phyloP scores from a whole-genome alignment of 805 yeast species.

The Saturnispora bothae region DNA sequence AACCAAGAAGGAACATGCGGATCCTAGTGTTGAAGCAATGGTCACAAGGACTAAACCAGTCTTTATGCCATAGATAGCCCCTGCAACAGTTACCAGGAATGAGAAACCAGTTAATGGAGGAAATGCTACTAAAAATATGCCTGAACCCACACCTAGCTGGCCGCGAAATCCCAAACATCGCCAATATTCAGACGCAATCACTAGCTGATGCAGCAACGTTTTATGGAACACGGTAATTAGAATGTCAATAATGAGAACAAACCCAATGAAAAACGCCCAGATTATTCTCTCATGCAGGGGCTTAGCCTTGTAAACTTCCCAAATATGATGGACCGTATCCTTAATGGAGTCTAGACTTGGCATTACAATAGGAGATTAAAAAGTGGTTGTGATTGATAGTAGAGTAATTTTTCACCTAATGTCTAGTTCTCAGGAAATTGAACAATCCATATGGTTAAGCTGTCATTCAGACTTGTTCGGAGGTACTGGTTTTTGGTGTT shows the following conservation, averaged over 20 bases:
- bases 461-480: not conserved
- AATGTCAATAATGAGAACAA: not conserved
- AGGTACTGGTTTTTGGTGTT: not conserved
- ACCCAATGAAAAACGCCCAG: not conserved
- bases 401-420: too few species aligned
- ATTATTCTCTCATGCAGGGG: slow-evolving; percentile 2
- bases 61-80: slow-evolving; percentile 75
- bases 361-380: too few species aligned
- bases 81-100: slow-evolving; percentile 52
- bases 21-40: slow-evolving; percentile 59
- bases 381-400: too few species aligned
- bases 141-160: slow-evolving; percentile 33
- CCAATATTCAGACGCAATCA: slow-evolving; percentile 37
- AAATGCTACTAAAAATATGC: slow-evolving; percentile 63
- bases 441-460: not conserved
- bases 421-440: too few species aligned
- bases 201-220: slow-evolving; percentile 28
- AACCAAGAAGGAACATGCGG: slow-evolving; percentile 59
- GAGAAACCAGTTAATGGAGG: slow-evolving; percentile 89
- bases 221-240: slow-evolving; percentile 25
- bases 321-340: not conserved
- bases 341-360: not conserved
- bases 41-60: slow-evolving; percentile 72
- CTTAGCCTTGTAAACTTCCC: not conserved
- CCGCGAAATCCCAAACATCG: slow-evolving; percentile 19